Evolutionary conservation across 371 early-diverging fungal genomes (phyloP).

Genomic region (Basidiobolus heterosporus): DNA sequence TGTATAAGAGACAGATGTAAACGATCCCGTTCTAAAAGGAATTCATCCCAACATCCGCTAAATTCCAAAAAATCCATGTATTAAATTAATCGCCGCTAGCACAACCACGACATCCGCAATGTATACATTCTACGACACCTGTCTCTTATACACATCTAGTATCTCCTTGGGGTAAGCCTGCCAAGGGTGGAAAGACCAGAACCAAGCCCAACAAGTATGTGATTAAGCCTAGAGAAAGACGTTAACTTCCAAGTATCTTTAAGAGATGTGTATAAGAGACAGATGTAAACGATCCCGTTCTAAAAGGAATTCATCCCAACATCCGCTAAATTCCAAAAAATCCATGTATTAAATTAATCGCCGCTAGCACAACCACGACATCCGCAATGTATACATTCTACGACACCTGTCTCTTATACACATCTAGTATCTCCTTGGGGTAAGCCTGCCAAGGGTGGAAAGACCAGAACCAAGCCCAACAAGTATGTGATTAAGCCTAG

Average conservation of each 20-base stretch:
- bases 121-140: conserved; percentile 78
- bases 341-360: not conserved
- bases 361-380: conserved; percentile 23
- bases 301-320: no score
- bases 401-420: conserved; percentile 66
- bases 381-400: conserved; percentile 92
- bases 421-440: conserved; percentile 90
- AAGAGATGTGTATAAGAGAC: no score
- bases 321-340: not conserved
- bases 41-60: not conserved
- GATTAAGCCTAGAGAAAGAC: conserved; percentile 57
- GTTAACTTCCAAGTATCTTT: conserved; percentile 15
- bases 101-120: conserved; percentile 66
- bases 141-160: conserved; percentile 78
- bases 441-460: conserved; percentile 87
- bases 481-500: conserved; percentile 62
- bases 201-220: conserved; percentile 55
- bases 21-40: no score
- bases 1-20: no score
- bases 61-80: not conserved
- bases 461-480: conserved; percentile 63
- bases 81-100: not conserved
- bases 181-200: conserved; percentile 91
- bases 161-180: conserved; percentile 87
- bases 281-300: no score